Evolutionary conservation across 768 basidiomycete species (phyloP).

Genomic region (Xerocomus potaroensis): DNA sequence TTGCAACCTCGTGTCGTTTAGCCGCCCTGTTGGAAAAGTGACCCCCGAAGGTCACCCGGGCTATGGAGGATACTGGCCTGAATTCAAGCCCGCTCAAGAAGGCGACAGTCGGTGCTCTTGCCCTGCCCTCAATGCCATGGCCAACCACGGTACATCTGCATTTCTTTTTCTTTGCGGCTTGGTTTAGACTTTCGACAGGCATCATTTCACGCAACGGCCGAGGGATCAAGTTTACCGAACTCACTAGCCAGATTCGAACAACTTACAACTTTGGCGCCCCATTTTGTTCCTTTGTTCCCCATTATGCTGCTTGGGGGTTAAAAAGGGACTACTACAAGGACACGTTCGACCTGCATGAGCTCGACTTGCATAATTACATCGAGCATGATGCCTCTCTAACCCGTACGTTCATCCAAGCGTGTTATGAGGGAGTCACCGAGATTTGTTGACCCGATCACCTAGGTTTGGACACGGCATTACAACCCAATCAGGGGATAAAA

Average conservation of each 20-base stretch:
- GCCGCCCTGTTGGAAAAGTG: conserved; percentile 44
- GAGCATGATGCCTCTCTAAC: conserved; percentile 35
- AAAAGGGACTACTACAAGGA: conserved; percentile 52
- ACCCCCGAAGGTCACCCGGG: conserved; percentile 54
- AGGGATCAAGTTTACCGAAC: conserved; percentile 58
- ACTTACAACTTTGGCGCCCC: conserved; percentile 69
- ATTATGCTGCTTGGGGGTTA: conserved; percentile 54
- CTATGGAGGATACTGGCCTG: conserved; percentile 66
- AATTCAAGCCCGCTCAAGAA: conserved; percentile 51
- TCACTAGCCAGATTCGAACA: conserved; percentile 39
- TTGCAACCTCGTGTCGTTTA: conserved; percentile 17
- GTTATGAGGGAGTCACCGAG: too few species aligned
- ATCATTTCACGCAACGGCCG: conserved; percentile 61
- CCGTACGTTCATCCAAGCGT: conserved; percentile 18
- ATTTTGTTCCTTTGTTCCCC: conserved; percentile 66
- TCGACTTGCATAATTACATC: conserved; percentile 66
- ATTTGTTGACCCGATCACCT: not conserved
- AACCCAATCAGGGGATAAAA: conserved; percentile 50
- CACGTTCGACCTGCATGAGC: conserved; percentile 59
- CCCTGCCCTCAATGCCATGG: conserved; percentile 75
- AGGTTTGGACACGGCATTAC: conserved; percentile 52
- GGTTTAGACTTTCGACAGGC: conserved; percentile 13
- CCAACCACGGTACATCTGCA: conserved; percentile 65
- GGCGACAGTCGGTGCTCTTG: conserved; percentile 72
- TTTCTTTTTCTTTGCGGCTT: not conserved